Evolutionary conservation across 2,329 filamentous ascomycete genomes (phyloP).

Genomic region (Elsinoe batatas): DNA sequence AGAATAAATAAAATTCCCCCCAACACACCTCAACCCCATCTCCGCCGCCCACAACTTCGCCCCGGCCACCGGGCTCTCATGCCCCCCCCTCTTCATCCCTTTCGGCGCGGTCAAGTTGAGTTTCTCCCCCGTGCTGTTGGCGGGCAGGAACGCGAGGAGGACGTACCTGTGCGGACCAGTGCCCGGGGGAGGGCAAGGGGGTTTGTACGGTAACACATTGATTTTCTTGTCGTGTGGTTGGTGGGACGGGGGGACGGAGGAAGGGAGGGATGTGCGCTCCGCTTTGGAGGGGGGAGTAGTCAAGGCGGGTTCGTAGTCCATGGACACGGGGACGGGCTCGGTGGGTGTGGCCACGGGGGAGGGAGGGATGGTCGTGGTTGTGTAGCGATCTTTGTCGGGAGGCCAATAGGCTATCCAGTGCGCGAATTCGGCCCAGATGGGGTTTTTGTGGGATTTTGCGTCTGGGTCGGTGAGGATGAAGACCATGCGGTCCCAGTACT

Average conservation of each 20-base stretch:
- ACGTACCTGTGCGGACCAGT: constrained; percentile 51
- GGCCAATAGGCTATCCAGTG: constrained; percentile 42
- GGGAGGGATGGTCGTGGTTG: background rate
- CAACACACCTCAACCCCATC: constrained; percentile 40
- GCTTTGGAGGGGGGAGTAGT: too few species aligned
- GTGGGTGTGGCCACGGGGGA: too few species aligned
- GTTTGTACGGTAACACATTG: constrained; percentile 41
- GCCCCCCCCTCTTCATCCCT: constrained; percentile 48
- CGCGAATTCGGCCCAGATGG: constrained; percentile 48
- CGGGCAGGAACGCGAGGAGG: constrained; percentile 41
- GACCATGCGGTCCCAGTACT: constrained; percentile 33
- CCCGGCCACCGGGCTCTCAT: constrained; percentile 39
- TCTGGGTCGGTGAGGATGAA: constrained; percentile 49
- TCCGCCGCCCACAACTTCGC: constrained; percentile 42
- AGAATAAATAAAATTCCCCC: constrained; percentile 39
- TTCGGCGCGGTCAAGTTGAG: constrained; percentile 37
- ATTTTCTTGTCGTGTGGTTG: constrained; percentile 16
- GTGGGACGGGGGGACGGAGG: background rate
- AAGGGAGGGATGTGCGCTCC: background rate
- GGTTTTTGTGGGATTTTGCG: constrained; percentile 44
- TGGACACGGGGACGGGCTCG: too few species aligned
- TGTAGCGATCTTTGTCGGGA: constrained; percentile 15
- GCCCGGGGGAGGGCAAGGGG: constrained; percentile 45
- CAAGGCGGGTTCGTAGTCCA: too few species aligned
- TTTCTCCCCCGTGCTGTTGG: constrained; percentile 34